phyloP scores from a whole-genome alignment of 441 rosid species.

The Geranium incanum region DNA sequence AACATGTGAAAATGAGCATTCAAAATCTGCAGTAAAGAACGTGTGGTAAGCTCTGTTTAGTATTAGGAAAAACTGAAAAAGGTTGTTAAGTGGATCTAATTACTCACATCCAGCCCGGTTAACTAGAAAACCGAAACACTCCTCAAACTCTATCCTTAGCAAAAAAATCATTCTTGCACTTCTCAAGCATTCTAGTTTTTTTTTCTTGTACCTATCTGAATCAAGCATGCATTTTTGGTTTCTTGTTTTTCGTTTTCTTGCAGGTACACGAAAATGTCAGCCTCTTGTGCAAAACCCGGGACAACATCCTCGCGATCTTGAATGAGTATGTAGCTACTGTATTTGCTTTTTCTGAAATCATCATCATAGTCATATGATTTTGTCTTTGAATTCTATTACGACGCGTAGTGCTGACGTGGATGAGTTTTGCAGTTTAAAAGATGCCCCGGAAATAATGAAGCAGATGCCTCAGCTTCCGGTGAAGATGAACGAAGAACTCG shows the following conservation, averaged over 20 bases:
- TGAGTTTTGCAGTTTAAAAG: conserved; percentile 47
- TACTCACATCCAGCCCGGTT: too few relatives aligned
- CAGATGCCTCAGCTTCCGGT: conserved; percentile 88
- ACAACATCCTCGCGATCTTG: conserved; percentile 61
- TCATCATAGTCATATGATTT: too few relatives aligned
- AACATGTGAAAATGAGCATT: not conserved
- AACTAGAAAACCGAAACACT: too few relatives aligned
- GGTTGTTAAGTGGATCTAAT: too few relatives aligned
- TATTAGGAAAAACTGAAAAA: too few relatives aligned
- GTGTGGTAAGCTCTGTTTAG: too few relatives aligned
- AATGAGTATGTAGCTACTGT: conserved; percentile 48
- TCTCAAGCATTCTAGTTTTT: not conserved
- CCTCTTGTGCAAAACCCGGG: conserved; percentile 61
- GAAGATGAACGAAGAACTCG: conserved; percentile 39
- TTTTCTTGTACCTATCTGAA: not conserved
- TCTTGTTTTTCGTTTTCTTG: conserved; percentile 17
- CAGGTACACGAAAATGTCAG: conserved; percentile 67
- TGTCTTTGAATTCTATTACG: not conserved
- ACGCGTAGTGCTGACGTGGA: not conserved
- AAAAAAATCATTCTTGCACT: not conserved
- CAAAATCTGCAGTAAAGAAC: not conserved
- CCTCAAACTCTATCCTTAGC: too few relatives aligned
- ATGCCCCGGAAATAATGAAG: conserved; percentile 77
- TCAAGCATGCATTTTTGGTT: not conserved
- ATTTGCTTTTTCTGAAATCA: too few relatives aligned